phyloP scores from a whole-genome alignment of 2,329 filamentous ascomycete genomes.

The Sclerotiophoma versabilis region DNA sequence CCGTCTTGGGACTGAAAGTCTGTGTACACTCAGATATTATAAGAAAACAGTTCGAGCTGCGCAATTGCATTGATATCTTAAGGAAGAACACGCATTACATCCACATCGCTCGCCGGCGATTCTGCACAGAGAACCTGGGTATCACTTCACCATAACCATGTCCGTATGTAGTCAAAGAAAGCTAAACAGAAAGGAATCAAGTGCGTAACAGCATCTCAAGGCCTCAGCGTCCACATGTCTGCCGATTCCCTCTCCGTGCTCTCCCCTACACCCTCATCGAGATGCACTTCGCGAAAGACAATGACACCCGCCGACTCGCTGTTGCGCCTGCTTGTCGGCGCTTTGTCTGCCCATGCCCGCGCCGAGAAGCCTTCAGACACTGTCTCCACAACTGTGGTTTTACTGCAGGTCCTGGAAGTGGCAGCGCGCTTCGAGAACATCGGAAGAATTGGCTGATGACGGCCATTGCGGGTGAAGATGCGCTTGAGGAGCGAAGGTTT shows the following conservation, averaged over 20 bases:
- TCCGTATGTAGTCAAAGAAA: too few species aligned
- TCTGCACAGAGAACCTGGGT: neutral
- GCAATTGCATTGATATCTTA: too few species aligned
- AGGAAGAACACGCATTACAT: neutral
- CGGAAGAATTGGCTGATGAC: conserved; percentile 24
- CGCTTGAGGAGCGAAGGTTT: conserved; percentile 27
- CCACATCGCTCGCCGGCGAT: neutral
- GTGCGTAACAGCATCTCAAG: neutral
- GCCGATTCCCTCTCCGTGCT: conserved; percentile 17
- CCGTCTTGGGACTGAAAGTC: too few species aligned
- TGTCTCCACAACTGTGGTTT: neutral
- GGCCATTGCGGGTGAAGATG: conserved; percentile 22
- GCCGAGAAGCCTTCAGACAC: conserved; percentile 26
- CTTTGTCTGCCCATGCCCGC: conserved; percentile 34
- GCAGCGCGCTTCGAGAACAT: conserved; percentile 20
- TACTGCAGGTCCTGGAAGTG: neutral
- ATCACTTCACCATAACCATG: neutral
- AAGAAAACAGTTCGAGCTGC: too few species aligned
- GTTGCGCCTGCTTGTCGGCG: neutral
- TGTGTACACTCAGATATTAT: too few species aligned
- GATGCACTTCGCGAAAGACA: conserved; percentile 37
- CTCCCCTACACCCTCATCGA: conserved; percentile 17
- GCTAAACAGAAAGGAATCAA: neutral
- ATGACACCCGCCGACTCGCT: conserved; percentile 26
- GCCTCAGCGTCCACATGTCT: conserved; percentile 5